Conservation (phyloP, 2,329 filamentous ascomycete genomes). For the Monilinia fructigena region DNA sequence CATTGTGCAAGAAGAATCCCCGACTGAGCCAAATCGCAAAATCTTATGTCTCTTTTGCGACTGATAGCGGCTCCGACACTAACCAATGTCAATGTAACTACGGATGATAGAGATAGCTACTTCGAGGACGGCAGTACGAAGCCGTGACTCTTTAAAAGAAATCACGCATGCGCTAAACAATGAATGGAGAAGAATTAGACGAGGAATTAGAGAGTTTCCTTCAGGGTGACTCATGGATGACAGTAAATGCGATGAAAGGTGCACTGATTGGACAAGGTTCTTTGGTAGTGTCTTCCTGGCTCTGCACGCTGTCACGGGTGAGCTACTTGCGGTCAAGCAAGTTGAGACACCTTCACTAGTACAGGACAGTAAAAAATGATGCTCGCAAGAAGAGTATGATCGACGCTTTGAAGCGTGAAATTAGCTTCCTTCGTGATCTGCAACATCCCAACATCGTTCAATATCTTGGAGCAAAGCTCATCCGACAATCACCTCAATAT, state of each 20-base stretch:
- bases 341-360: slow-evolving; percentile 80
- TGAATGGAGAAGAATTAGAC: slow-evolving; percentile 90
- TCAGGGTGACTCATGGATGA: slow-evolving; percentile 91
- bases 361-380: slow-evolving; percentile 80
- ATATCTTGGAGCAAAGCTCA: slow-evolving; percentile 88
- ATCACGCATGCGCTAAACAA: slow-evolving; percentile 82
- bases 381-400: slow-evolving; percentile 97
- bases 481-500: slow-evolving; percentile 94
- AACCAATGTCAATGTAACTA: slow-evolving; percentile 69
- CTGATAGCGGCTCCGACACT: slow-evolving; percentile 63
- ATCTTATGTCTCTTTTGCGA: slow-evolving; percentile 82
- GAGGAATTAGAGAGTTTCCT: slow-evolving; percentile 88
- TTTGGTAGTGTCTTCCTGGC: slow-evolving; percentile 92
- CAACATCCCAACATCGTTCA: slow-evolving; percentile 98
- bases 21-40: slow-evolving; percentile 84
- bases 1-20: slow-evolving; percentile 86
- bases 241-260: slow-evolving; percentile 99
- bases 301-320: slow-evolving; percentile 91
- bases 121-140: slow-evolving; percentile 72
- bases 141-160: slow-evolving; percentile 75
- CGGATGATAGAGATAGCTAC: slow-evolving; percentile 79
- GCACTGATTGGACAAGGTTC: slow-evolving; percentile 95
- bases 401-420: slow-evolving; percentile 93
- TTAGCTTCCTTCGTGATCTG: slow-evolving; percentile 86
- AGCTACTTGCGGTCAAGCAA: slow-evolving; percentile 97